Evolutionary conservation across 2,329 filamentous ascomycete species (phyloP).

Genomic region (Fonsecaea nubica): DNA sequence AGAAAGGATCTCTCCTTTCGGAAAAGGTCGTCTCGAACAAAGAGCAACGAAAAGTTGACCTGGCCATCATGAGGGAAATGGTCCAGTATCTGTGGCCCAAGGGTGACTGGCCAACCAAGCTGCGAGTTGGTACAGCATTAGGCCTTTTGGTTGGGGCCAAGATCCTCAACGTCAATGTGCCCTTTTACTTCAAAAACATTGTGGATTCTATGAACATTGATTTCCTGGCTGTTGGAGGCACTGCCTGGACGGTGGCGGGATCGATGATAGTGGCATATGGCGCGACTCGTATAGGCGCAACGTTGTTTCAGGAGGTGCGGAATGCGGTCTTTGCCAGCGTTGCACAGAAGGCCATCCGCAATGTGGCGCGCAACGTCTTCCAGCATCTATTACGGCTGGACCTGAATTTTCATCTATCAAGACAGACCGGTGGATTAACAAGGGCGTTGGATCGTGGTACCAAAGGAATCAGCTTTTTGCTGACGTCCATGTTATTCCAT

Average conservation of each 20-base stretch:
- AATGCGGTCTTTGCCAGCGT: slow-evolving; percentile 98
- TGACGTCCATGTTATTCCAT: slow-evolving; percentile 99
- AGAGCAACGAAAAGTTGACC: slow-evolving; percentile 94
- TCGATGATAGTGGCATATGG: slow-evolving; percentile 91
- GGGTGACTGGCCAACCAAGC: slow-evolving; percentile 78
- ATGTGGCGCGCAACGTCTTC: slow-evolving; percentile 90
- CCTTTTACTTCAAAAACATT: slow-evolving; percentile 98
- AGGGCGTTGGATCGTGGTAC: slow-evolving; percentile 95
- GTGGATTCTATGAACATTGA: slow-evolving; percentile 98
- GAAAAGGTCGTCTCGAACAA: slow-evolving; percentile 72
- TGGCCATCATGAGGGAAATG: slow-evolving; percentile 99
- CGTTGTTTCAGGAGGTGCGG: slow-evolving; percentile 87
- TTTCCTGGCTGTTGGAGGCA: slow-evolving; percentile 82
- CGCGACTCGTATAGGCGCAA: slow-evolving; percentile 83
- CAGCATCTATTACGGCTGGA: slow-evolving; percentile 87
- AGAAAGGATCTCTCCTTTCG: slow-evolving; percentile 65
- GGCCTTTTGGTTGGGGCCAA: slow-evolving; percentile 86
- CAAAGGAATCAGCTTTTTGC: slow-evolving; percentile 95
- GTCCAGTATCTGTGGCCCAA: slow-evolving; percentile 95
- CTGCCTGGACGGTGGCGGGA: slow-evolving; percentile 85
- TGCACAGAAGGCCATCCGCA: slow-evolving; percentile 92
- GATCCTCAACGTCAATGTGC: slow-evolving; percentile 94
- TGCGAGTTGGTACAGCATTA: slow-evolving; percentile 85
- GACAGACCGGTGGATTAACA: slow-evolving; percentile 93
- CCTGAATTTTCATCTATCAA: slow-evolving; percentile 88